Evolutionary conservation across 306 rosid genomes (phyloP).

Genomic region (Oemleria cerasiformis): DNA sequence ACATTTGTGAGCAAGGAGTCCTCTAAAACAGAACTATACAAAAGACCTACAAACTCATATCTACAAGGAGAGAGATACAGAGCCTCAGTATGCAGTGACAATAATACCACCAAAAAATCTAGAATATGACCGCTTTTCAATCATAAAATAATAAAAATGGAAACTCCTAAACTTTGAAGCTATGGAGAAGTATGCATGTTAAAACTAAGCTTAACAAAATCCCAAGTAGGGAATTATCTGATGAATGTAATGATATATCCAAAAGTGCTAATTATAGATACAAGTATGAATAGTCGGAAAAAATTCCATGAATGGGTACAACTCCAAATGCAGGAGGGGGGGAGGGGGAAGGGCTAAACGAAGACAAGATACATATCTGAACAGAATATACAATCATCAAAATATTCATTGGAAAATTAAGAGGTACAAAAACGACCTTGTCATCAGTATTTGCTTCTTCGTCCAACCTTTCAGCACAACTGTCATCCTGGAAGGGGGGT

Average conservation of each 20-base stretch:
- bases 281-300: neutral
- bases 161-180: neutral
- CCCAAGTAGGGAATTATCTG: neutral
- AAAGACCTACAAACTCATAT: neutral
- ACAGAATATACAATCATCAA: neutral
- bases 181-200: neutral
- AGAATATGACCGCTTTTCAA: neutral
- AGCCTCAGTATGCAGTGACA: neutral
- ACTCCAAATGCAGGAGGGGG: no score
- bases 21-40: neutral
- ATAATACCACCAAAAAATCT: neutral
- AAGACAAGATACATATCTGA: neutral
- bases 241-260: neutral
- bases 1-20: neutral
- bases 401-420: constrained; percentile 3
- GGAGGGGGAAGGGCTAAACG: neutral
- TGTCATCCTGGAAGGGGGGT: constrained; percentile 19
- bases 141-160: neutral
- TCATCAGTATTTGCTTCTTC: constrained; percentile 26
- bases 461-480: constrained; percentile 30
- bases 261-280: neutral
- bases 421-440: constrained; percentile 32
- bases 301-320: neutral
- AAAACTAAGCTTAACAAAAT: neutral
- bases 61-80: neutral